Percentiles rank a stretch among this genome's conserved stretches.
These are phyloP conservation scores for Alliaria petiolata DNA, from an alignment of 345 rosid genomes.

Conservation along the genomic window DNA sequence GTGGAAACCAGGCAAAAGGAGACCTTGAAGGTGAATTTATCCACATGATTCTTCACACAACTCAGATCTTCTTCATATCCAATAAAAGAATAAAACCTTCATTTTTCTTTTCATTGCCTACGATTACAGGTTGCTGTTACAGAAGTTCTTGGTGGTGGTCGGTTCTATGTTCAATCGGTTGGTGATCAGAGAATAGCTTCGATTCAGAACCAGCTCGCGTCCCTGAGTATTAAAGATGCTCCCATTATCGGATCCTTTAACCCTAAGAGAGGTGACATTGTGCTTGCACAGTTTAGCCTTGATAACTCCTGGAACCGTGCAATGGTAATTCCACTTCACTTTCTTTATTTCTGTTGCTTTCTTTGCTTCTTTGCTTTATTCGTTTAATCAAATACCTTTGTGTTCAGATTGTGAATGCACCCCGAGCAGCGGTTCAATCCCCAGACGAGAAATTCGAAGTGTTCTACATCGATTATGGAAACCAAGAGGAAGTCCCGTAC, in stretches of 20 bases:
- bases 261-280: conserved; percentile 84
- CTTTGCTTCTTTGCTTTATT: neutral
- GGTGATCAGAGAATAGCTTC: conserved; percentile 76
- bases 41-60: neutral
- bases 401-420: conserved; percentile 75
- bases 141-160: conserved; percentile 88
- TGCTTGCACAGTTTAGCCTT: conserved; percentile 92
- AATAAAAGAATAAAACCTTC: neutral
- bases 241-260: conserved; percentile 81
- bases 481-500: conserved; percentile 77
- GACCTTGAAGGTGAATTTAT: conserved; percentile 57
- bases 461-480: conserved; percentile 93
- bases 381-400: neutral
- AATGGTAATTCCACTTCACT: conserved; percentile 49
- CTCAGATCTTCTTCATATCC: neutral
- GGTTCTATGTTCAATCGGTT: conserved; percentile 76
- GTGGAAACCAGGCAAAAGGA: conserved; percentile 89
- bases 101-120: neutral
- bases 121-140: conserved; percentile 74
- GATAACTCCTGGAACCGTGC: conserved; percentile 99
- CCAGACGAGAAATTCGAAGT: conserved; percentile 78
- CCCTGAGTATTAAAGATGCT: conserved; percentile 65
- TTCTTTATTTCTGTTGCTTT: neutral
- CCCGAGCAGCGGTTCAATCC: conserved; percentile 69
- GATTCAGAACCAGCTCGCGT: conserved; percentile 76